Percentiles rank a stretch among this genome's conserved stretches.
These are phyloP conservation scores for Suillus cothurnatus DNA, from an alignment of 768 basidiomycete genomes.

Conservation along the genomic window DNA sequence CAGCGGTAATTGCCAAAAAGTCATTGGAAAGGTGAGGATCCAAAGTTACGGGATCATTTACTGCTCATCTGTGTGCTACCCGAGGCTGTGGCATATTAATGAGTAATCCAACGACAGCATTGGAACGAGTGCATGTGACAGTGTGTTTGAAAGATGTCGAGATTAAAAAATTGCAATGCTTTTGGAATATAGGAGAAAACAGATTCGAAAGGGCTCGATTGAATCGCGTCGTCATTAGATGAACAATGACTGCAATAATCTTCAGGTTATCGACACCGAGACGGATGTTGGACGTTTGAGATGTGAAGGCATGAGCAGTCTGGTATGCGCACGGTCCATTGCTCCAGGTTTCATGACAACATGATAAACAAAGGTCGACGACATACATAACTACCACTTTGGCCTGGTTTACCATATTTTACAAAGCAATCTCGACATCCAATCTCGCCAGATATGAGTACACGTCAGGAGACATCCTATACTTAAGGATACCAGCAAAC, in stretches of 20 bases:
- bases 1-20: constrained; percentile 25
- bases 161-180: not conserved
- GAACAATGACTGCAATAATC: not conserved
- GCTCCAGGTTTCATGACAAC: not conserved
- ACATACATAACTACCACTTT: not conserved
- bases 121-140: not conserved
- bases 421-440: constrained; percentile 85
- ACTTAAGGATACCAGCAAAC: constrained; percentile 86
- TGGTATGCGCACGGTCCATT: not conserved
- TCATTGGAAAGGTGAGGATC: not conserved
- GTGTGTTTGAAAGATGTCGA: not conserved
- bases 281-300: not conserved
- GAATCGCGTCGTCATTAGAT: not conserved
- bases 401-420: not conserved
- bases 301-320: not conserved
- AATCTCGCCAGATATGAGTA: constrained; percentile 85
- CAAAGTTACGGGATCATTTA: not conserved
- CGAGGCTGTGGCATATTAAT: not conserved
- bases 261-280: not conserved
- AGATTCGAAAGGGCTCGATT: not conserved
- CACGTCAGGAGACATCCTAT: constrained; percentile 88
- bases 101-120: not conserved
- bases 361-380: not conserved
- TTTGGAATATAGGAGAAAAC: not conserved
- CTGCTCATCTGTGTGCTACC: not conserved